Evolutionary conservation across 106 monocot genomes (phyloP), one percentile per base, ranked within the genome.

Genomic region (Vanilla planifolia): DNA sequence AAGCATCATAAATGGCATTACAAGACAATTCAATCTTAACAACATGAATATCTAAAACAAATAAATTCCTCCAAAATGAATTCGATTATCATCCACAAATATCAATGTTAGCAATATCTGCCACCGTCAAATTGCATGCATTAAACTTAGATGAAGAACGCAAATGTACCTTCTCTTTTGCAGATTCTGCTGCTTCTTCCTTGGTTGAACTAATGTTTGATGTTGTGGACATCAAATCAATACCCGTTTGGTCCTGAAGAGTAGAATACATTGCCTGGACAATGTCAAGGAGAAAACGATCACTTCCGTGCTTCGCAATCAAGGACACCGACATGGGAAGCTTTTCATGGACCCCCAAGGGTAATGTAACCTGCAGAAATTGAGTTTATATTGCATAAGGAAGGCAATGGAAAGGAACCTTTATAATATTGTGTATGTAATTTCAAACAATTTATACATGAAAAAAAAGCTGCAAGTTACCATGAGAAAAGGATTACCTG

Each of bases 101-200:
- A n/a, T n/a, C n/a, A n/a, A n/a, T n/a, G n/a, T n/a, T n/a, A n/a
- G n/a, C n/a, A n/a, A n/a, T n/a, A n/a, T n/a, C n/a, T n/a, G n/a
- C n/a, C n/a, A n/a, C n/a, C n/a, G n/a, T n/a, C n/a, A n/a, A n/a
- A n/a, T n/a, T n/a, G n/a, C n/a, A n/a, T n/a, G n/a, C n/a, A n/a
- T n/a, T n/a, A n/a, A n/a, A n/a, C n/a, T 50, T 50, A 68, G 4
- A 51, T 27, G 36, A 41, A 40, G 39, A 27, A 24, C 28, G 21
- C 42, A 27, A 36, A 19, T 65, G 32, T n/a, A 91, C 98, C 78
- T 85, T 99, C 59, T 92, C 92, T 76, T 99, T 99, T 51, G 91
- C 88, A 50, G 84, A 72, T 77, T 99, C 98, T 57, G 98, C 98
- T 59, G 88, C 75, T 68, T 88, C 92, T 73, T 85, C 98, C 33